These are phyloP conservation scores for Orobanche coerulescens DNA, from an alignment of 257 asterid genomes.

Conservation along the genomic window DNA sequence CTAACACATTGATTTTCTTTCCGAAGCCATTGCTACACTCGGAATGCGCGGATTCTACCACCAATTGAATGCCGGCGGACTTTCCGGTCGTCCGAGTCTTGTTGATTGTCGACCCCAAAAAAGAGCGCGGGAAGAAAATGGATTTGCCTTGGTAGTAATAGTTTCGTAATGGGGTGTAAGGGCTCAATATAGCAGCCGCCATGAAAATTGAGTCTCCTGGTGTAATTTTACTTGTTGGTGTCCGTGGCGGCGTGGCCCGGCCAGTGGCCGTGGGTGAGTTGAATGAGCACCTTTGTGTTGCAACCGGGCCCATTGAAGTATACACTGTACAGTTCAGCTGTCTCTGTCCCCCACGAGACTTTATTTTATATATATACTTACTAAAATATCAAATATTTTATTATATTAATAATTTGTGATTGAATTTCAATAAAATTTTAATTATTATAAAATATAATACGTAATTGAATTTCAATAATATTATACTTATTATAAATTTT, in stretches of 20 bases:
- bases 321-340: no score
- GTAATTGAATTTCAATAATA: no score
- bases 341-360: no score
- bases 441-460: no score
- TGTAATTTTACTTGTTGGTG: neutral
- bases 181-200: conserved; percentile 38
- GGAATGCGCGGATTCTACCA: neutral
- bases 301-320: no score
- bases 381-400: no score
- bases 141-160: neutral
- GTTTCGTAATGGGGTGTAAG: conserved; percentile 32
- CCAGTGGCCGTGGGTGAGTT: no score
- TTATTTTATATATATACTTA: no score
- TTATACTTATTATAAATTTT: no score
- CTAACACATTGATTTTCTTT: conserved; percentile 29
- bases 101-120: conserved; percentile 13
- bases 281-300: no score
- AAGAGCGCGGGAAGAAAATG: neutral
- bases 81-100: conserved; percentile 14
- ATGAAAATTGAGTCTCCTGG: conserved; percentile 20
- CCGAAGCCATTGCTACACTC: conserved; percentile 12
- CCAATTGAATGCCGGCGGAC: conserved; percentile 21
- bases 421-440: no score
- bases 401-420: no score
- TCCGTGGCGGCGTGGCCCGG: neutral